Conservation (phyloP, 257 asterid genomes). For the Striga asiatica region DNA sequence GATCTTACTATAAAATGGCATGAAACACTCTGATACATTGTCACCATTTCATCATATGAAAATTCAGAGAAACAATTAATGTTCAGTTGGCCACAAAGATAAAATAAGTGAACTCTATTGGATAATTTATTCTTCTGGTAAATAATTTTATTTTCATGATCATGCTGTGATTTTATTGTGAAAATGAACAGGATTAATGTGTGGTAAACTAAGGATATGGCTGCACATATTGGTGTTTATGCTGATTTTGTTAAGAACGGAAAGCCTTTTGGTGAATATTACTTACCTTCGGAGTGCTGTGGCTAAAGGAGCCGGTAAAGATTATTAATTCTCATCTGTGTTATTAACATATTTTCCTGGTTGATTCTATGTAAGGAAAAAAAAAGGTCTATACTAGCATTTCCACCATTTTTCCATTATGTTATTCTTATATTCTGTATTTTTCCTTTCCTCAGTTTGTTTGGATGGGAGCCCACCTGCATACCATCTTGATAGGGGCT, state of each 20-base stretch:
- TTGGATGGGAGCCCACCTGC: conserved; percentile 84
- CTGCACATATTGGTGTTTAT: conserved; percentile 16
- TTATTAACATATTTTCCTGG: background rate
- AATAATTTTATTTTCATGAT: background rate
- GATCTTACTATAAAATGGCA: no score
- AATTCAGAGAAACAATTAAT: no score
- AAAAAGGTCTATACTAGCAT: no score
- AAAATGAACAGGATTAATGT: conserved; percentile 26
- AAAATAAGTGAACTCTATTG: no score
- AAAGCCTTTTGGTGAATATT: conserved; percentile 30
- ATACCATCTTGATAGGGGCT: conserved; percentile 47
- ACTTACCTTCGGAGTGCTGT: conserved; percentile 47
- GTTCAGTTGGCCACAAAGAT: no score
- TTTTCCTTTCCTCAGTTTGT: conserved; percentile 38
- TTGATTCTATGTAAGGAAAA: no score
- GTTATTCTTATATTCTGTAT: background rate
- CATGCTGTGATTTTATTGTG: background rate
- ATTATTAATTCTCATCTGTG: background rate
- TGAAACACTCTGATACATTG: no score
- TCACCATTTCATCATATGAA: no score
- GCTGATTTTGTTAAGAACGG: conserved; percentile 16
- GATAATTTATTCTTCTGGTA: no score
- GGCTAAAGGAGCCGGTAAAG: conserved; percentile 61
- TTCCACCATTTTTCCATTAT: no score
- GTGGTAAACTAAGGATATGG: conserved; percentile 22